Evolutionary conservation across 148 eudicot genomes (phyloP).

Genomic region (Chenopodium album): DNA sequence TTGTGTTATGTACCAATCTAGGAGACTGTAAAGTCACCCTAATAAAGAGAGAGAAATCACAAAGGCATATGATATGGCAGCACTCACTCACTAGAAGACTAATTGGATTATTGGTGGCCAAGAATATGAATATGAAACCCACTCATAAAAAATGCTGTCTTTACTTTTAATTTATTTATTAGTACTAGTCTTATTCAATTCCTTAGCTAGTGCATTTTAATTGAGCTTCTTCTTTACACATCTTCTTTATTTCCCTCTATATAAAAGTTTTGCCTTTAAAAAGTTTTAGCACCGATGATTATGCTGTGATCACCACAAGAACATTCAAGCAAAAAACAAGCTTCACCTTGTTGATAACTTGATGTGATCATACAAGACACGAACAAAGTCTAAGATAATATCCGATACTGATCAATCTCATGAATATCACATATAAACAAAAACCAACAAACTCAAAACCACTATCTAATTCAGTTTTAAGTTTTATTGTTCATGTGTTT

Average conservation of each 20-base stretch:
- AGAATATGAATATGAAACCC: slow-evolving; percentile 64
- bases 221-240: slow-evolving; percentile 34
- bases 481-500: not conserved
- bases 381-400: not conserved
- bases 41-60: slow-evolving; percentile 13
- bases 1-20: slow-evolving; percentile 18
- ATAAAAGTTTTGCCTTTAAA: slow-evolving; percentile 7
- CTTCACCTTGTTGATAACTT: slow-evolving; percentile 26
- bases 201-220: slow-evolving; percentile 10
- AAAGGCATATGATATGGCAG: slow-evolving; percentile 14
- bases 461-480: too few species aligned
- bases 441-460: too few species aligned
- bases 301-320: slow-evolving; percentile 12
- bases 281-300: slow-evolving; percentile 22
- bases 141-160: slow-evolving; percentile 51
- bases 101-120: slow-evolving; percentile 35
- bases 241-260: not conserved
- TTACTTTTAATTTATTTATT: slow-evolving; percentile 35
- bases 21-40: slow-evolving; percentile 25
- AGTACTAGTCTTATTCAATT: slow-evolving; percentile 21
- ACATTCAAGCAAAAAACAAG: slow-evolving; percentile 23
- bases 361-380: not conserved
- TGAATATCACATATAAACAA: too few species aligned
- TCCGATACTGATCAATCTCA: not conserved
- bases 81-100: slow-evolving; percentile 26